phyloP scores from a whole-genome alignment of 331 rosid species.

The Prunus yedoensis region DNA sequence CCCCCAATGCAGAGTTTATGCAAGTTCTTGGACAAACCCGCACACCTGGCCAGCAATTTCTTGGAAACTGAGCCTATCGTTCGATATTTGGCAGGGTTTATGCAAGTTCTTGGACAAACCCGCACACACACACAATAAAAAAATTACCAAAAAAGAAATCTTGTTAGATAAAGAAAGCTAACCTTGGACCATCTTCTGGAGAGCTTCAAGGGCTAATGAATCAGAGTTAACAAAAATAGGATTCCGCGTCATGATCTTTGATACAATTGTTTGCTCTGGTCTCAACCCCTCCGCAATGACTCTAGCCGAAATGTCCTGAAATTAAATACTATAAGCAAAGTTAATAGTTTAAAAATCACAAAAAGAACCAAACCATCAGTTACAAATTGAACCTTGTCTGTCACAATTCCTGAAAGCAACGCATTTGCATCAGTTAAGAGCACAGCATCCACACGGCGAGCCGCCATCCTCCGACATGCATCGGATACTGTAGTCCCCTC shows the following conservation, averaged over 20 bases:
- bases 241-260: slow-evolving; percentile 88
- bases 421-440: slow-evolving; percentile 84
- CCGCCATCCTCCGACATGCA: slow-evolving; percentile 93
- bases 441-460: slow-evolving; percentile 89
- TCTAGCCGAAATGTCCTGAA: slow-evolving; percentile 74
- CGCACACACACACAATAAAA: neutral
- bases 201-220: slow-evolving; percentile 83
- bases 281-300: slow-evolving; percentile 92
- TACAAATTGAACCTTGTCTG: slow-evolving; percentile 64
- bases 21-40: neutral
- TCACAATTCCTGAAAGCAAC: slow-evolving; percentile 89
- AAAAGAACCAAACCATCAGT: neutral
- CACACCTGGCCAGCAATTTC: no score
- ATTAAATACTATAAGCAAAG: slow-evolving; percentile 26
- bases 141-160: neutral
- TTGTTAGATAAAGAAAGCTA: slow-evolving; percentile 16
- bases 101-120: neutral
- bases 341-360: slow-evolving; percentile 17
- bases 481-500: slow-evolving; percentile 86
- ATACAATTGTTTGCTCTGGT: slow-evolving; percentile 78
- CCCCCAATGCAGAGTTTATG: neutral
- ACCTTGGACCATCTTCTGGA: slow-evolving; percentile 95
- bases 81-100: no score
- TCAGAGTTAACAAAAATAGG: slow-evolving; percentile 84
- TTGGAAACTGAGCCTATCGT: no score